Percentiles rank a stretch among this genome's conserved stretches.
These are phyloP conservation scores for Rubia balearica DNA, from an alignment of 305 asterid species.

Conservation along the genomic window DNA sequence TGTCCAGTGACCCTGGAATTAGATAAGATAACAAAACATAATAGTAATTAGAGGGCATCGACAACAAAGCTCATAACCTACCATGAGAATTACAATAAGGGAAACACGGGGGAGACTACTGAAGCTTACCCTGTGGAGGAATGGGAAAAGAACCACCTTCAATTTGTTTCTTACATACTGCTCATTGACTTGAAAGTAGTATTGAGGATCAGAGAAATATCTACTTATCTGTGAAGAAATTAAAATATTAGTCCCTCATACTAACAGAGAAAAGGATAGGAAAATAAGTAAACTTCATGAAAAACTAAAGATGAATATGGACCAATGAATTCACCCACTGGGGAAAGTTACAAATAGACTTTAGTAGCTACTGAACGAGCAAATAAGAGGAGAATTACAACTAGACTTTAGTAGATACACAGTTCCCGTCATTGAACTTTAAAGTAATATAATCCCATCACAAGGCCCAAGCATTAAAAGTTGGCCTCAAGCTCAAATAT, in stretches of 20 bases:
- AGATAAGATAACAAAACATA: background rate
- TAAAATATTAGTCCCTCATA: background rate
- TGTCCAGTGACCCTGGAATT: slow-evolving; percentile 44
- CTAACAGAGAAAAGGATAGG: too few species aligned
- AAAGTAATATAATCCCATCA: background rate
- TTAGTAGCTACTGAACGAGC: too few species aligned
- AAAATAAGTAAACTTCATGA: background rate
- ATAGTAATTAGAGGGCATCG: background rate
- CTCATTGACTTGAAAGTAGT: slow-evolving; percentile 51
- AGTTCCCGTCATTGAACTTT: background rate
- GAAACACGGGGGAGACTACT: background rate
- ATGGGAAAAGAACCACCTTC: slow-evolving; percentile 35
- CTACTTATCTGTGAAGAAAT: slow-evolving; percentile 33
- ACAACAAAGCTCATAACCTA: background rate
- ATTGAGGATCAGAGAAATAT: slow-evolving; percentile 47
- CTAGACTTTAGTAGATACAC: background rate
- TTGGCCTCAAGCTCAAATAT: background rate
- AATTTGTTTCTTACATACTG: slow-evolving; percentile 46
- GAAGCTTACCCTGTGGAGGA: slow-evolving; percentile 42
- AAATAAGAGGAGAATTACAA: too few species aligned
- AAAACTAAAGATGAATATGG: background rate
- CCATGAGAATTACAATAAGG: background rate
- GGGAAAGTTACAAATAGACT: background rate
- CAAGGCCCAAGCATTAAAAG: background rate
- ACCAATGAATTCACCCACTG: background rate